Conservation (phyloP, 768 basidiomycete genomes). For the Mycena capillaripes region DNA sequence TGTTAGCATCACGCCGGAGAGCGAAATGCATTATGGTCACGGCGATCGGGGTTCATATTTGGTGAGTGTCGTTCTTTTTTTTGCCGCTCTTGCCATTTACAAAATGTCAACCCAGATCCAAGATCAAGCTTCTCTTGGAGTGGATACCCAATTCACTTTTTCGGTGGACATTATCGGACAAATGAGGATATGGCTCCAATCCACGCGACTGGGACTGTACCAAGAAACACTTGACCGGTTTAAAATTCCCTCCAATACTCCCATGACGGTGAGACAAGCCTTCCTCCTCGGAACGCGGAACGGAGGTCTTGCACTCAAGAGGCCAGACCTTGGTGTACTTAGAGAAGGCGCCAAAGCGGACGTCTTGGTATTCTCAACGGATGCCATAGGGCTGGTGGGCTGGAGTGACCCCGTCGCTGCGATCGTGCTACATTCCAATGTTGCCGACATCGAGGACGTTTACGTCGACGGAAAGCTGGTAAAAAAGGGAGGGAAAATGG, state of each 20-base stretch:
- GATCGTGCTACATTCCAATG: slow-evolving; percentile 25
- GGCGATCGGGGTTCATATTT: slow-evolving; percentile 13
- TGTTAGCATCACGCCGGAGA: slow-evolving; percentile 24
- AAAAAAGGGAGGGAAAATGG: slow-evolving; percentile 20
- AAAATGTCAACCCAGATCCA: neutral
- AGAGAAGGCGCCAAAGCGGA: slow-evolving; percentile 23
- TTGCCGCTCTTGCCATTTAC: neutral
- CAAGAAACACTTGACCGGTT: slow-evolving; percentile 22
- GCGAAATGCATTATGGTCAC: slow-evolving; percentile 30
- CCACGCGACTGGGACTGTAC: slow-evolving; percentile 13
- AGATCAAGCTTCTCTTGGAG: slow-evolving; percentile 22
- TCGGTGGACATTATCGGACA: slow-evolving; percentile 21
- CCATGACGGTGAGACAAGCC: slow-evolving; percentile 23
- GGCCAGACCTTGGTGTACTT: slow-evolving; percentile 26
- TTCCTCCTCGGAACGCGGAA: too few species aligned
- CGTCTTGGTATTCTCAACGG: slow-evolving; percentile 19
- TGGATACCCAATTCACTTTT: slow-evolving; percentile 27
- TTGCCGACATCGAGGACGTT: slow-evolving; percentile 27
- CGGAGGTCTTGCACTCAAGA: slow-evolving; percentile 24
- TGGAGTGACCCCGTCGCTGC: slow-evolving; percentile 29
- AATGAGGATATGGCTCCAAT: slow-evolving; percentile 27
- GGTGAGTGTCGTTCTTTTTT: neutral
- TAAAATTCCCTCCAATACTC: slow-evolving; percentile 20
- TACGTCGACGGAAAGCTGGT: slow-evolving; percentile 16
- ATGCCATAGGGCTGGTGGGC: slow-evolving; percentile 22